A percentile compares a stretch with the other conserved stretches of the same genome.
phyloP scores from a whole-genome alignment of 2,329 filamentous ascomycete species.

The Fusarium heterosporum region DNA sequence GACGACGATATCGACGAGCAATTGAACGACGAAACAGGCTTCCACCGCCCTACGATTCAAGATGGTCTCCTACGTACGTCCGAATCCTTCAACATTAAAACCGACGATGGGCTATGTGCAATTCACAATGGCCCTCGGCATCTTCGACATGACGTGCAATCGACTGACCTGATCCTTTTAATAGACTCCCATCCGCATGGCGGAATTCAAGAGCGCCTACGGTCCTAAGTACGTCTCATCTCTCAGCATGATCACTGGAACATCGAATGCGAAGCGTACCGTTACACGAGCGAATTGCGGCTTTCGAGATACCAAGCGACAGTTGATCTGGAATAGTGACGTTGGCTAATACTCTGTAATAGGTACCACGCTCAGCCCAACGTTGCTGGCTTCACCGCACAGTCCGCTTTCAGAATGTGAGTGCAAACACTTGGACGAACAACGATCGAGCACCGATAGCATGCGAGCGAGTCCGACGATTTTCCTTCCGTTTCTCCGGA shows the following conservation, averaged over 20 bases:
- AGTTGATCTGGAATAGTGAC: not conserved
- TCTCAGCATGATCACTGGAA: not conserved
- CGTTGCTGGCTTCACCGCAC: constrained; percentile 63
- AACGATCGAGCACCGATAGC: constrained; percentile 3
- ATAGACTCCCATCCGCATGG: constrained; percentile 61
- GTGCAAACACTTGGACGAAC: constrained; percentile 40
- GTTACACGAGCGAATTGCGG: constrained; percentile 4
- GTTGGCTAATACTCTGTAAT: constrained; percentile 46
- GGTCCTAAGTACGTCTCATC: constrained; percentile 69
- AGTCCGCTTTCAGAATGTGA: constrained; percentile 64
- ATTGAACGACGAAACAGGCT: constrained; percentile 53
- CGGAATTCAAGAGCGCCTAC: constrained; percentile 70
- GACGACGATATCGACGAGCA: constrained; percentile 50
- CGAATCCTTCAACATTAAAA: not conserved
- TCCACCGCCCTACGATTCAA: constrained; percentile 51
- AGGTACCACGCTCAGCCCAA: constrained; percentile 72
- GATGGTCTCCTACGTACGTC: constrained; percentile 57
- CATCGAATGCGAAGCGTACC: constrained; percentile 5
- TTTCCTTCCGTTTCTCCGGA: constrained; percentile 42
- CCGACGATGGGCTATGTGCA: not conserved
- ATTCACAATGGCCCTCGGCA: constrained; percentile 23
- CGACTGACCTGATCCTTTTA: constrained; percentile 49
- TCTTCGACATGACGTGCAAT: not conserved
- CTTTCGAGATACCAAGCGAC: not conserved
- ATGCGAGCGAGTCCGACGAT: constrained; percentile 22